Evolutionary conservation across 208 protist species (phyloP), one percentile per base, ranked within the genome.

Genomic region (Endotrypanum monterogeii): DNA sequence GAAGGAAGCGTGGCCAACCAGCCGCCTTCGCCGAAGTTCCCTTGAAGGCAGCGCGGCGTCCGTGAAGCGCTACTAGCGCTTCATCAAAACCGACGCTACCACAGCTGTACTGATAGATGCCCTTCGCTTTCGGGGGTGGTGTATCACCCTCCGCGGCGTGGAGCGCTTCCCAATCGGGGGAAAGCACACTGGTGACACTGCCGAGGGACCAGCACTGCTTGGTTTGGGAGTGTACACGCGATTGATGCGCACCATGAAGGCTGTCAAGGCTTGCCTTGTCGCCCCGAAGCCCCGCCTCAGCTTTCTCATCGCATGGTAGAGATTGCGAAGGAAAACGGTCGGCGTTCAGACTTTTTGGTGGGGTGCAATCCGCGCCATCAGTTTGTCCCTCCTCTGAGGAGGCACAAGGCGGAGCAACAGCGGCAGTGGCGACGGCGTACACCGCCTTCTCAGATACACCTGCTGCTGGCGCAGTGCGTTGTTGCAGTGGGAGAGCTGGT

Each of bases 101-200:
- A 54, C 54, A 48, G 52, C 48, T 48, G 54, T 30, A 2, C 51
- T 51, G 30, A 54, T 63, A 73, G 68, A 73, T 30, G 52, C 52
- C 68, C 0, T 32, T 1, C 23, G 39, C 39, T 25, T 39, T 16
- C 39, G 20, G 32, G n/a, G 54, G 23, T 62, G 48, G 5, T 44
- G 3, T 32, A 16, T 44, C 68, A 18, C 18, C 23, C 14, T 63
- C 35, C 68, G 23, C 37, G 14, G 41, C 54, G 20, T 14, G 46
- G 16, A 73, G 41, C n/a, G 32, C 68, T 25, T 41, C 37, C 68
- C 68, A 73, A 54, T 73, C 55, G 1, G 68, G 68, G 37, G 68
- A 73, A 39, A 39, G 37, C 32, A 73, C 68, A 18, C 25, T 12
- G 25, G 35, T 25, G 3, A 73, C 39, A 25, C 54, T 25, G n/a